A percentile compares a stretch with the other conserved stretches of the same genome.
Conservation (phyloP, 2,329 filamentous ascomycete genomes). For the Aspergillus sp. region DNA sequence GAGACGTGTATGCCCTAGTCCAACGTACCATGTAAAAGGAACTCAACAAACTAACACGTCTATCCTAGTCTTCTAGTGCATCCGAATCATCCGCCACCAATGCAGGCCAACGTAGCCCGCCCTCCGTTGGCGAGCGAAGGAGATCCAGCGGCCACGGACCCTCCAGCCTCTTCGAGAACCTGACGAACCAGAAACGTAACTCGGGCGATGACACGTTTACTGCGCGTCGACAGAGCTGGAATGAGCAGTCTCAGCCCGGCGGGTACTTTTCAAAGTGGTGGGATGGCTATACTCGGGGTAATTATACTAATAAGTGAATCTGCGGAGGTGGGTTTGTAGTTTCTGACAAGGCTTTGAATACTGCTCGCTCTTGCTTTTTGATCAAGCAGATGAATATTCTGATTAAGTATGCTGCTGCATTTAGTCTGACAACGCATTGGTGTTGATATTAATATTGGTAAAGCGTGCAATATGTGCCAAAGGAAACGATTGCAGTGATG, state of each 20-base stretch:
- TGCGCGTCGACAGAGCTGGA: slow-evolving; percentile 48
- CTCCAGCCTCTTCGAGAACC: slow-evolving; percentile 33
- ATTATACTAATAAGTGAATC: slow-evolving; percentile 19
- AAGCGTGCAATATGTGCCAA: neutral
- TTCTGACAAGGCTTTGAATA: neutral
- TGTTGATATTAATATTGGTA: neutral
- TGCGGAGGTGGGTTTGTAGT: neutral
- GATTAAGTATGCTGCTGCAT: neutral
- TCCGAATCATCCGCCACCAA: slow-evolving; percentile 34
- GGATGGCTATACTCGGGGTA: slow-evolving; percentile 45
- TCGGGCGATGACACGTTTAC: slow-evolving; percentile 39
- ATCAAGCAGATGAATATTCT: neutral
- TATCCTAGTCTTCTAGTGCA: slow-evolving; percentile 31
- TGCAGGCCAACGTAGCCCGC: slow-evolving; percentile 20
- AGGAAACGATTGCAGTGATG: neutral
- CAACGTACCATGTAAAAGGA: neutral
- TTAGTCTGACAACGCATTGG: neutral
- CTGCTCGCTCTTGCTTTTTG: neutral
- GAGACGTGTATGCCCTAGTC: slow-evolving; percentile 33
- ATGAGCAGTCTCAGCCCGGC: slow-evolving; percentile 46
- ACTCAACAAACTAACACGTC: neutral
- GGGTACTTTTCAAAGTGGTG: slow-evolving; percentile 48
- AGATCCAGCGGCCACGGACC: slow-evolving; percentile 33
- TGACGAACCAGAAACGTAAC: slow-evolving; percentile 52
- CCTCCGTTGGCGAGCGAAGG: slow-evolving; percentile 30